Base-by-base conservation (phyloP, 257 asterid genomes). In the Fraxinus americana region DNA sequence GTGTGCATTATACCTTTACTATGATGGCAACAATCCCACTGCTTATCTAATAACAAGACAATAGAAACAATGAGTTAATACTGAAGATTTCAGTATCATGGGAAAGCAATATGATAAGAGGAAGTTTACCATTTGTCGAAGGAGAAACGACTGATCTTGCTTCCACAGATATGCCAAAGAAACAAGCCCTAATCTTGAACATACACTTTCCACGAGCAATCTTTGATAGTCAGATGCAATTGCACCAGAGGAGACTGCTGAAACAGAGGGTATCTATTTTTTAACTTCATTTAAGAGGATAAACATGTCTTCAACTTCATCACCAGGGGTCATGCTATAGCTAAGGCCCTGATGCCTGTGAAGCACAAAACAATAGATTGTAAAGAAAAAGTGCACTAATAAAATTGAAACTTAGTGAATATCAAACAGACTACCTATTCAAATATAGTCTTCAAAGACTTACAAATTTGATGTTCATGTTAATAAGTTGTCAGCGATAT, bases 151-250 rank as follows among this genome's bases (percentile, higher is more conserved):
- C 86, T 95, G 98, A 77, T 95, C 97, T 83, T 91, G 97, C 94
- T 79, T 93, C 99, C 99, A 95, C 86, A 95, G 84, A 85, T 91
- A 95, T 63, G 97, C 90, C 90, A 93, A 86, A 34, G 99, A 95
- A 81, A 95, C 91, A 71, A 95, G 94, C 70, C 99, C 97, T 76
- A 93, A 84, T 88, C 99, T 93, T 54, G 99, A 93, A 71, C 99
- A 95, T 67, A 95, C 90, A 83, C 90, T 91, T 87, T 95, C 99
- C 75, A 95, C 97, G 71, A 98, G 93, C 41, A 95, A 87, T 85
- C 99, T 87, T 86, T 95, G 99, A 81, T 95, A 95, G 82, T 95
- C 97, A 75, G 99, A 95, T 48, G 98, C 99, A 82, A 95, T 93
- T 72, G 99, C 99, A 77, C 99, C 99, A 72, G 97, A 92, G 65